phyloP scores from a whole-genome alignment of 192 early-diverging fungal species.

The Chytriomyces confervae region DNA sequence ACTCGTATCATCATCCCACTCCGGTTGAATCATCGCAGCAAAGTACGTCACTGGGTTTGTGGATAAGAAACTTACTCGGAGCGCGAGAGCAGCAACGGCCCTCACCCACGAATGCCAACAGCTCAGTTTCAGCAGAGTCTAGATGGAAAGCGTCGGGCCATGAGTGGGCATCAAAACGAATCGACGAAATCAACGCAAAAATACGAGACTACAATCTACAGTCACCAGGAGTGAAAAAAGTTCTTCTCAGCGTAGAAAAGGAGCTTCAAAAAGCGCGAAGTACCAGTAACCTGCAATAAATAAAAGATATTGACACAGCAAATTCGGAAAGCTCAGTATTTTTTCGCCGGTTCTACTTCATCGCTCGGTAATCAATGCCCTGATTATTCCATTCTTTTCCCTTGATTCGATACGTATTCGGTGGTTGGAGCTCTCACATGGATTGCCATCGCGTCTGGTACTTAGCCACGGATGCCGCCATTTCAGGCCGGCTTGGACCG shows the following conservation, averaged over 20 bases:
- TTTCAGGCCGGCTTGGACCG: too few species aligned
- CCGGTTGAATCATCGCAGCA: background rate
- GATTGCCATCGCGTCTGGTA: too few species aligned
- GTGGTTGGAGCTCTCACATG: too few species aligned
- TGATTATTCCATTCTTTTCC: too few species aligned
- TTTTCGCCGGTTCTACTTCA: too few species aligned
- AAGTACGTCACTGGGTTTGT: background rate
- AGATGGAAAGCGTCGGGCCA: conserved; percentile 22
- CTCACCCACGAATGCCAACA: background rate
- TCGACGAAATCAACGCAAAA: conserved; percentile 31
- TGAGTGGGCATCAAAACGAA: conserved; percentile 36
- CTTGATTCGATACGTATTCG: too few species aligned
- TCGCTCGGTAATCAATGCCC: too few species aligned
- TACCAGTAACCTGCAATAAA: too few species aligned
- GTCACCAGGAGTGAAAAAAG: conserved; percentile 17
- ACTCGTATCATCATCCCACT: background rate
- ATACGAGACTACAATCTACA: conserved; percentile 20
- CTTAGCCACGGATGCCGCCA: too few species aligned
- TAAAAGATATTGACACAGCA: too few species aligned
- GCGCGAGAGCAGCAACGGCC: background rate
- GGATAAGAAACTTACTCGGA: background rate
- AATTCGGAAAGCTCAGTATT: too few species aligned
- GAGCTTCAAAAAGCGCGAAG: background rate
- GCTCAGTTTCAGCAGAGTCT: background rate
- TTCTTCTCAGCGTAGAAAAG: background rate